Evolutionary conservation across 257 asterid genomes (phyloP).

Genomic region (Ehretia macrophylla): DNA sequence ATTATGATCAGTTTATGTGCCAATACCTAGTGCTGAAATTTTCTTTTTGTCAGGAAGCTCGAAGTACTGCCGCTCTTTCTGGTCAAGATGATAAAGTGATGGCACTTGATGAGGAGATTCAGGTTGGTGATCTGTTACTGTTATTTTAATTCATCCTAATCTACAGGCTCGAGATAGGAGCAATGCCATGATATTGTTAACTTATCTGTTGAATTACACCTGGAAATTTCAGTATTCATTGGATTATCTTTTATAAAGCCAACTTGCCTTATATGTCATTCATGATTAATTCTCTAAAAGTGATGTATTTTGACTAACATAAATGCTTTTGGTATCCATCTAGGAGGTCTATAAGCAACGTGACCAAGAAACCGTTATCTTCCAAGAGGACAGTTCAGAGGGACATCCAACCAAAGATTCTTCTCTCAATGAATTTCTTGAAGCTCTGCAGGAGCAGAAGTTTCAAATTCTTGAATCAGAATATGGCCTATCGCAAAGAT

Average conservation of each 20-base stretch:
- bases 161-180: too few species aligned
- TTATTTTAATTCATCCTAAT: not conserved
- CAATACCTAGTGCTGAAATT: not conserved
- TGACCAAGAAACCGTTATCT: slow-evolving; percentile 29
- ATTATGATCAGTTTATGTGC: not conserved
- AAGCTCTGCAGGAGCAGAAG: slow-evolving; percentile 50
- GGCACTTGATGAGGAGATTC: slow-evolving; percentile 39
- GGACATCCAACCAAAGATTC: slow-evolving; percentile 28
- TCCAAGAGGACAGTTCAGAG: slow-evolving; percentile 32
- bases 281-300: not conserved
- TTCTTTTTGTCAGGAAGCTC: slow-evolving; percentile 31
- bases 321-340: slow-evolving; percentile 16
- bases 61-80: slow-evolving; percentile 20
- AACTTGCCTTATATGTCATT: too few species aligned
- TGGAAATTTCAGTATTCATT: too few species aligned
- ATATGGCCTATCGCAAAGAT: slow-evolving; percentile 51
- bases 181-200: too few species aligned
- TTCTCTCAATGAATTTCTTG: slow-evolving; percentile 39
- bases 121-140: slow-evolving; percentile 35
- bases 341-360: slow-evolving; percentile 44
- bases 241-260: too few species aligned
- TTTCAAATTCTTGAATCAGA: slow-evolving; percentile 61
- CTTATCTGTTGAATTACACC: too few species aligned
- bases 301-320: slow-evolving; percentile 7
- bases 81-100: slow-evolving; percentile 29